Base-by-base conservation (phyloP, 768 basidiomycete species). In the Neoboletus subvelutipes region DNA sequence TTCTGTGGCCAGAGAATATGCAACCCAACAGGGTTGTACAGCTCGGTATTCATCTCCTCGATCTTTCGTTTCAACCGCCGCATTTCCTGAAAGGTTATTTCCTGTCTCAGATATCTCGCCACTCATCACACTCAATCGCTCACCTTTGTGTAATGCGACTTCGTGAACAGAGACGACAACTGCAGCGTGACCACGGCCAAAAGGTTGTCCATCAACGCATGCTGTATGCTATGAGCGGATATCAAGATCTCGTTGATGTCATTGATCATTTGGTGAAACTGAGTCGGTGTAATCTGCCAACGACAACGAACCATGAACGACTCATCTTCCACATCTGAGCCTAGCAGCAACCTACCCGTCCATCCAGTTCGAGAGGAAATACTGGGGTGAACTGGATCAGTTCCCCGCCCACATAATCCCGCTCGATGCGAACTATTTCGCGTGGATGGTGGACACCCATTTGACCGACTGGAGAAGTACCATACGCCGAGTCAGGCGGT, bases 321-420 rank as follows among this genome's bases (percentile, higher is more conserved):
- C 9, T 13, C 49, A 40, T 59, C 46, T 24, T 31, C 5, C 36
- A 29, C 11, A 39, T 20, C 15, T 4, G 45, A 40, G 1, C 10
- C n/a, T 33, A 11, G 22, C 15, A 49, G 24, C 10, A 39, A 76
- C 90, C 67, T 65, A 96, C 94, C 71, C 97, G 81, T 45, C 93
- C 92, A 64, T 98, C 95, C 6, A 99, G 78, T 71, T 99, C 97
- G 41, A 95, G 75, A 1, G 93, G 94, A 72, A 89, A 99, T 61
- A 87, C 84, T 0, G 92, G 82, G 34, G 91, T 81, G 71, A 99
- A 97, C 73, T 98, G 96, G 31, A 86, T 82, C 8, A 95, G 77
- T 69, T 98, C 96, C 3, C 96, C 97, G 1, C 87, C 86, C 15
- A 78, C 83, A 70, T 97, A 99, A 71, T 99, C 97, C 52, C 97